These are phyloP conservation scores for Gossypium gossypioides DNA, from an alignment of 441 rosid genomes.

Conservation along the genomic window DNA sequence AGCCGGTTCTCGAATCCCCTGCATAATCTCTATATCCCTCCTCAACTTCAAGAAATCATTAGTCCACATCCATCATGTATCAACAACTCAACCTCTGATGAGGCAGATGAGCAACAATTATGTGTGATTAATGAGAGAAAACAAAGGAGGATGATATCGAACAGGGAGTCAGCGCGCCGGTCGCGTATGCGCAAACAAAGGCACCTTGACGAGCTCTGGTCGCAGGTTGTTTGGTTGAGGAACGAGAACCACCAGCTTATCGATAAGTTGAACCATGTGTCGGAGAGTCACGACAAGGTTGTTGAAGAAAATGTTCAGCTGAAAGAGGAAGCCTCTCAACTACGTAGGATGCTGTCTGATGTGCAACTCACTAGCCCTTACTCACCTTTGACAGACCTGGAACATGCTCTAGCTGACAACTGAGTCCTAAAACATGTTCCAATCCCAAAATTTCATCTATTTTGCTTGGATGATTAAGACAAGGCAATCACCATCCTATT, in stretches of 20 bases:
- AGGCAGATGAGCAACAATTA: conserved; percentile 58
- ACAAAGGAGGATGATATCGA: conserved; percentile 66
- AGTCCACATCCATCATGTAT: conserved; percentile 40
- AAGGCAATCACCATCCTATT: background rate
- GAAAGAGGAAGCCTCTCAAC: conserved; percentile 56
- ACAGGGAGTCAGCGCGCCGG: conserved; percentile 61
- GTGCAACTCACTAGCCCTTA: conserved; percentile 51
- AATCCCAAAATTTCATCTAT: conserved; percentile 6
- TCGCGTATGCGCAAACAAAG: conserved; percentile 71
- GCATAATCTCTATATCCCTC: conserved; percentile 33
- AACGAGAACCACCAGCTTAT: conserved; percentile 57
- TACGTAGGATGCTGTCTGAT: conserved; percentile 49
- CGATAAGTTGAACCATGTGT: conserved; percentile 55
- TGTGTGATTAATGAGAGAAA: conserved; percentile 50
- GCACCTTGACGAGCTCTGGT: conserved; percentile 61
- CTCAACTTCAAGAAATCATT: conserved; percentile 52
- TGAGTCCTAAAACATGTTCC: conserved; percentile 14
- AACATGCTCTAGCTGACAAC: conserved; percentile 19
- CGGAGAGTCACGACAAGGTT: conserved; percentile 44
- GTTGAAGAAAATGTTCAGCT: conserved; percentile 58
- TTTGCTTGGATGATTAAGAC: conserved; percentile 14
- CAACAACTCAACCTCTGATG: conserved; percentile 76
- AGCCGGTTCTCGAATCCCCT: conserved; percentile 31
- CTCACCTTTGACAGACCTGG: conserved; percentile 38
- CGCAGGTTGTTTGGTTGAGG: conserved; percentile 55